A percentile compares a stretch with the other conserved stretches of the same genome.
These are phyloP conservation scores for Populus hybrid DNA, from an alignment of 441 rosid genomes.

Conservation along the genomic window DNA sequence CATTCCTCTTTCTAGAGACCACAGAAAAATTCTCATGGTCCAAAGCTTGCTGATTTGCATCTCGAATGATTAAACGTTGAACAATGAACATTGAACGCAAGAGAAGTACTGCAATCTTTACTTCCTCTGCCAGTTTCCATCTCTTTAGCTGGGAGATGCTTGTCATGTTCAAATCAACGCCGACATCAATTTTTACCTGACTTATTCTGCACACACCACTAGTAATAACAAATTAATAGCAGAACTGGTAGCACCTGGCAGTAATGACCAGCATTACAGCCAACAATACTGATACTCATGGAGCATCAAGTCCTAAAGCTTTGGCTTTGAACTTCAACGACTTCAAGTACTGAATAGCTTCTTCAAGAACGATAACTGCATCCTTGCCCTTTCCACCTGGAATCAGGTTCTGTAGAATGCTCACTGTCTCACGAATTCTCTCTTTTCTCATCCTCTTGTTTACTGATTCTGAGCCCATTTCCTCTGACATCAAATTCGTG, in stretches of 20 bases:
- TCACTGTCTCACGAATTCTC: constrained; percentile 53
- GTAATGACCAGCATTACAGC: not conserved
- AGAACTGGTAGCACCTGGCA: not conserved
- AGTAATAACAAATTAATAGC: constrained; percentile 8
- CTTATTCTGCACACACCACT: constrained; percentile 30
- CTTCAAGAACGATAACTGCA: constrained; percentile 63
- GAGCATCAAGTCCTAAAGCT: constrained; percentile 44
- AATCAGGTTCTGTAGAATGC: constrained; percentile 61
- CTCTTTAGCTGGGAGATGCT: constrained; percentile 1
- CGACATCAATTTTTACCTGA: not conserved
- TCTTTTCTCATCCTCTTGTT: constrained; percentile 46
- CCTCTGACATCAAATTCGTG: constrained; percentile 25
- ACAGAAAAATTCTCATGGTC: constrained; percentile 8
- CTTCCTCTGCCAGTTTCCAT: constrained; percentile 1
- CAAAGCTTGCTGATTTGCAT: constrained; percentile 16
- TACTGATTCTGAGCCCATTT: constrained; percentile 19
- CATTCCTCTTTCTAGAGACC: constrained; percentile 11
- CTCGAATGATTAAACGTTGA: constrained; percentile 4
- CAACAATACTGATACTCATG: constrained; percentile 14
- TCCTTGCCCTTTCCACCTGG: constrained; percentile 76
- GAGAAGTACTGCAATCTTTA: not conserved
- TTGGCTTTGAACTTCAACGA: constrained; percentile 22
- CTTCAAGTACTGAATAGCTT: constrained; percentile 63
- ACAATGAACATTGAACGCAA: not conserved
- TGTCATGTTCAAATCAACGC: not conserved